Conservation (phyloP, 2,329 filamentous ascomycete species). For the Boeremia lycopersici region DNA sequence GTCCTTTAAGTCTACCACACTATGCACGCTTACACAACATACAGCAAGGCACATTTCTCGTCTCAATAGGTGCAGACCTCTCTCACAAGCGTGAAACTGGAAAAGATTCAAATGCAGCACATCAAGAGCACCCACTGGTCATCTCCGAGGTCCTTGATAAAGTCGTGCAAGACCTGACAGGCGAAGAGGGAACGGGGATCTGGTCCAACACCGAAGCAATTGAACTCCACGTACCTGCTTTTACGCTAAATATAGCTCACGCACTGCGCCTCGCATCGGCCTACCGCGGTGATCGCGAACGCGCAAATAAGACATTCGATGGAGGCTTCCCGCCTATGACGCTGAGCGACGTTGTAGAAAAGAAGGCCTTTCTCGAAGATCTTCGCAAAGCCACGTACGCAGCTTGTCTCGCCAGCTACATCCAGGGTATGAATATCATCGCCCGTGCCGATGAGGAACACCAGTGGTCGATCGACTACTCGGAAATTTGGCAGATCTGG, state of each 20-base stretch:
- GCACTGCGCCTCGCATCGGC: constrained; percentile 68
- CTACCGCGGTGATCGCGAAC: constrained; percentile 62
- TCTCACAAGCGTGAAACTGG: constrained; percentile 56
- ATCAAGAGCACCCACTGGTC: constrained; percentile 51
- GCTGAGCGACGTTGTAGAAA: constrained; percentile 36
- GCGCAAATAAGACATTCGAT: constrained; percentile 56
- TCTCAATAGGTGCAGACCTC: constrained; percentile 68
- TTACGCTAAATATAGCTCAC: constrained; percentile 68
- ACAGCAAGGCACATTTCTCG: constrained; percentile 63
- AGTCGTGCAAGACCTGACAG: constrained; percentile 71
- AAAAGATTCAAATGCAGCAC: constrained; percentile 26
- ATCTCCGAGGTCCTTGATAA: constrained; percentile 70
- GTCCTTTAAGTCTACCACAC: background rate
- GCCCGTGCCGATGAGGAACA: constrained; percentile 63
- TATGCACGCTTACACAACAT: constrained; percentile 1
- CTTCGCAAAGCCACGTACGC: constrained; percentile 67
- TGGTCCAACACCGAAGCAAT: constrained; percentile 70
- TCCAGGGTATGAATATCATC: constrained; percentile 70
- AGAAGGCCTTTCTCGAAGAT: constrained; percentile 60
- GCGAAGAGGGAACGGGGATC: constrained; percentile 69
- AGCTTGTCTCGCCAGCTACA: constrained; percentile 66
- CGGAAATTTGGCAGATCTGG: constrained; percentile 66
- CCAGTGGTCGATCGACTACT: constrained; percentile 63
- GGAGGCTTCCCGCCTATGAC: constrained; percentile 49
- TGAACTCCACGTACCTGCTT: constrained; percentile 65